Evolutionary conservation across 441 rosid species (phyloP).

Genomic region (Erysimum pusillum): DNA sequence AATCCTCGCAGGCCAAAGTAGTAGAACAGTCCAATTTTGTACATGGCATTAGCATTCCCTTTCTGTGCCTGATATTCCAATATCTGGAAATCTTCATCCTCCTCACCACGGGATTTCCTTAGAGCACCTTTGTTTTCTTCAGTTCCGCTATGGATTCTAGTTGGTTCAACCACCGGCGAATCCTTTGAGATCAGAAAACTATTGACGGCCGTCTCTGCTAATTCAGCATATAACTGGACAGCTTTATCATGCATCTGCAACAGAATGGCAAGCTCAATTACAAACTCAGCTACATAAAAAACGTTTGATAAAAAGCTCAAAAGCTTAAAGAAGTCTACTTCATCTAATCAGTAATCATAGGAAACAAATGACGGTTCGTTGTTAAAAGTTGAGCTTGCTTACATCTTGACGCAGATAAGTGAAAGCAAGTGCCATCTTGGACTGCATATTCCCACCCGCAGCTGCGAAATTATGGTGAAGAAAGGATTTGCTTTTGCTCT

Average conservation of each 20-base stretch:
- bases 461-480: conserved; percentile 81
- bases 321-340: conserved; percentile 10
- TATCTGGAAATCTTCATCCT: conserved; percentile 97
- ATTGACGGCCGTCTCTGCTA: conserved; percentile 94
- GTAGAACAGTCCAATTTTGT: conserved; percentile 86
- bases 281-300: conserved; percentile 15
- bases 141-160: conserved; percentile 91
- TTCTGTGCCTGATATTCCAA: conserved; percentile 97
- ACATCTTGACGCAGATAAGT: conserved; percentile 90
- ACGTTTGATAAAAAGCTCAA: conserved; percentile 17
- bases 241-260: conserved; percentile 89
- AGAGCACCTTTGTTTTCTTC: conserved; percentile 96
- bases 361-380: no score
- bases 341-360: not conserved
- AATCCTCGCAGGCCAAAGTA: conserved; percentile 98
- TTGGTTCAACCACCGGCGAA: conserved; percentile 87
- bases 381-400: conserved; percentile 38
- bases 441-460: conserved; percentile 82
- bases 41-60: conserved; percentile 91
- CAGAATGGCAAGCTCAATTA: conserved; percentile 26
- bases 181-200: conserved; percentile 95
- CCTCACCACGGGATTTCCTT: conserved; percentile 92
- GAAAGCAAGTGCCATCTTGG: conserved; percentile 93
- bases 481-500: conserved; percentile 76
- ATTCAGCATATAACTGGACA: conserved; percentile 79